phyloP scores from a whole-genome alignment of 139 green algal genomes.

The Chlamydomonas eustigma region DNA sequence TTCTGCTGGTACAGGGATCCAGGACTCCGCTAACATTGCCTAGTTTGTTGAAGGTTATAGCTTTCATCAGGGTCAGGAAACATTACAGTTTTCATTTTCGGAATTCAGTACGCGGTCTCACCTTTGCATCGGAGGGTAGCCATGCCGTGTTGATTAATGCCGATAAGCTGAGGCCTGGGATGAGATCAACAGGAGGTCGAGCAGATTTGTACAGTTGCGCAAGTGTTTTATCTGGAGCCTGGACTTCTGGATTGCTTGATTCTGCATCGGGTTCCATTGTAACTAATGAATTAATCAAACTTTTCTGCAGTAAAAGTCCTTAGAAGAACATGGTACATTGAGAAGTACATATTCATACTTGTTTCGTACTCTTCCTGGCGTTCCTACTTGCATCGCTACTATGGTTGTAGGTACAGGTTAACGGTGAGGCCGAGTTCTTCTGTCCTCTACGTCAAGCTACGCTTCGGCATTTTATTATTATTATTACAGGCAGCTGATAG shows the following conservation, averaged over 20 bases:
- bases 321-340: background rate
- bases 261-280: background rate
- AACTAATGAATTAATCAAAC: background rate
- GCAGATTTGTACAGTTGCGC: constrained; percentile 25
- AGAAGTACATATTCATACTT: background rate
- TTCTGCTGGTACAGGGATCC: constrained; percentile 27
- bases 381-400: no score
- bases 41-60: background rate
- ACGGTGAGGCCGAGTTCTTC: no score
- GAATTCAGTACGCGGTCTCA: background rate
- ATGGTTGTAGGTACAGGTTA: no score
- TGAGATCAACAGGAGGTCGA: constrained; percentile 23
- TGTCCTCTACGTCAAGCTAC: no score
- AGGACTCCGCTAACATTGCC: constrained; percentile 29
- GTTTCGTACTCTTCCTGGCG: background rate
- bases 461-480: no score
- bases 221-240: constrained; percentile 15
- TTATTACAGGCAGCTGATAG: no score
- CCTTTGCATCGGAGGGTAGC: constrained; percentile 32
- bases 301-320: background rate
- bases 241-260: background rate
- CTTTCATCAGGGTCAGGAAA: background rate
- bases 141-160: constrained; percentile 28
- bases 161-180: constrained; percentile 23
- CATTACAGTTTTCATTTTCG: no score